Conservation (phyloP, 192 early-diverging fungal genomes). For the Coemansia sp. region DNA sequence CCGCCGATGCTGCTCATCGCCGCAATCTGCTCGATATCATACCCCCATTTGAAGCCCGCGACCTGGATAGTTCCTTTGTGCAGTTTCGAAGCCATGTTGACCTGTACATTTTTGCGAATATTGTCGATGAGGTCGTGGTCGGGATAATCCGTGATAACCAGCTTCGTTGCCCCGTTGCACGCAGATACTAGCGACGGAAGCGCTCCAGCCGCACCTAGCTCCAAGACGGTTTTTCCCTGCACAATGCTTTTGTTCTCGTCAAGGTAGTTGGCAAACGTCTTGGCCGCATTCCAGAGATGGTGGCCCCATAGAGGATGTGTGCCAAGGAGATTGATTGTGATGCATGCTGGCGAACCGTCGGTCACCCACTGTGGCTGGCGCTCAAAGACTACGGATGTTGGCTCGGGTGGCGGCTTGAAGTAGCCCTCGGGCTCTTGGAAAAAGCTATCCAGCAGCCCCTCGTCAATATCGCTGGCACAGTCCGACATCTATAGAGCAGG, state of each 20-base stretch:
- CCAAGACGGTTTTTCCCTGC: constrained; percentile 63
- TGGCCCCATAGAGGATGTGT: constrained; percentile 84
- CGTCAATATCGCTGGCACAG: constrained; percentile 20
- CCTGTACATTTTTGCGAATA: constrained; percentile 66
- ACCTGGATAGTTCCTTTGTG: constrained; percentile 24
- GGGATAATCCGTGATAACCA: constrained; percentile 50
- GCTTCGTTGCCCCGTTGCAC: constrained; percentile 67
- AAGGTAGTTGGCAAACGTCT: constrained; percentile 73
- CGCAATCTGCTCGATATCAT: constrained; percentile 34
- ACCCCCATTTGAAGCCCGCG: constrained; percentile 44
- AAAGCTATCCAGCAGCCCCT: constrained; percentile 18
- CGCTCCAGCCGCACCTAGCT: constrained; percentile 82
- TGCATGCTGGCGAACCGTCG: constrained; percentile 5
- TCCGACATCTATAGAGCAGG: neutral
- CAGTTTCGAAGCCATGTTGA: constrained; percentile 57
- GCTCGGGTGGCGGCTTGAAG: constrained; percentile 54
- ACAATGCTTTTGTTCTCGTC: constrained; percentile 65
- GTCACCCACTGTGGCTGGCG: constrained; percentile 41
- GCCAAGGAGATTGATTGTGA: constrained; percentile 64
- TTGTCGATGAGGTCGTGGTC: constrained; percentile 74
- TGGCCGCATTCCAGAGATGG: constrained; percentile 88
- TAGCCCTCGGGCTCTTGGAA: constrained; percentile 48
- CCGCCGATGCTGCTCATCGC: neutral
- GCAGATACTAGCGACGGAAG: constrained; percentile 72
- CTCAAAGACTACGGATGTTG: constrained; percentile 57